Base-by-base conservation (phyloP, 2,329 filamentous ascomycete genomes). In the Xylariales sp. region DNA sequence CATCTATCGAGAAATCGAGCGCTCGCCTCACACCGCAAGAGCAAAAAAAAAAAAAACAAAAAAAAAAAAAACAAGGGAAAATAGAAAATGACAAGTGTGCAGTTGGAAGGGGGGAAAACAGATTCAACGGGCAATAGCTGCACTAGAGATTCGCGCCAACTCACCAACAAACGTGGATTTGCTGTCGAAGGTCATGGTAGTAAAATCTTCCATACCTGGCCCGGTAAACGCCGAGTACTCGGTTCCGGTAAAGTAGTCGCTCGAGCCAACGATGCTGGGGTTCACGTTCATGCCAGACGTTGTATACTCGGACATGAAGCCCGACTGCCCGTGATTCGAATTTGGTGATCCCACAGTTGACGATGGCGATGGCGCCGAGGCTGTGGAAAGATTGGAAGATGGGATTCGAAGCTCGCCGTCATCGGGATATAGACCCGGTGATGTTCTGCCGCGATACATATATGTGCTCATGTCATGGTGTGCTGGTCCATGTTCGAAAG, bases 281-380 rank as follows among this genome's bases (percentile, higher is more conserved):
- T 86, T 87, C 63, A 91, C 82, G 58, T 85, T 87, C 43, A 91
- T 81, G 61, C 85, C 85, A 80, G 67, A 81, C 78, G 67, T 83
- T 79, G 71, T 84, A 79, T 89, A 92, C 67, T 89, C 87, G 53
- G 88, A 83, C 58, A 87, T 84, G 73, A 83, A 82, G 68, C 86
- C 86, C 70, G 86, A 79, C 72, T 87, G 86, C 64, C 85, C 85
- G 74, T 87, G 85, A 70, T 86, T 85, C 1, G 89, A 90, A 74
- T 89, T 87, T 32, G 90, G 90, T 28, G 90, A 92, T 64, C 89
- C 89, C 69, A 90, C 86, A 62, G 87, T 88, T 8, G 90, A 92
- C 0, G 90, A 91, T 6, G 89, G 83, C 3, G 90, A 92, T 60
- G 82, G 87, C 64, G 80, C 89, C 66, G 87, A 91, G 30, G 84